Base-by-base conservation (phyloP, 495 filamentous ascomycete species). In the Apodospora peruviana region DNA sequence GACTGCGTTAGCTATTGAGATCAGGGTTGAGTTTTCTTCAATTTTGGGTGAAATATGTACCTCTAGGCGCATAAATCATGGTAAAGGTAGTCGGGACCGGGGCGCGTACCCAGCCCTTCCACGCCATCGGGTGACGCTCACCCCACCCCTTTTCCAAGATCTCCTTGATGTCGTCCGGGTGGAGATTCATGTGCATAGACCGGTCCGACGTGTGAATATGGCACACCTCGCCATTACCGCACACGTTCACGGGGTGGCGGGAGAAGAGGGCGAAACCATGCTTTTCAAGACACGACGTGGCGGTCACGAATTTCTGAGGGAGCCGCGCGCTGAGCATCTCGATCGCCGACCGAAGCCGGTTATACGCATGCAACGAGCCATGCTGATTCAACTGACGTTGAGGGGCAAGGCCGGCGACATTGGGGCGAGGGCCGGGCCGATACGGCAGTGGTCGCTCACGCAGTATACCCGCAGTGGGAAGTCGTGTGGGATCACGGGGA, bases 81-180 rank as follows among this genome's bases (percentile, higher is more conserved):
- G 87, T 63, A 64, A 86, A 94, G 24, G 84, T 84, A 10, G 65
- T 62, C 1, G 87, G 86, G 44, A 80, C 75, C 53, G 78, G 87
- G 47, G 72, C 71, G 59, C 53, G 72, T 39, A 71, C 69, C 56
- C 62, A 64, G 16, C 60, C 47, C 35, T 67, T 79, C 50, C 82
- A 81, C 2, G 87, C 82, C 51, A 95, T 74, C 1, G 87, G 87
- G 66, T 95, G 89, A n/a, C 89, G 73, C 65, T 95, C 80, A n/a
- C 86, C 90, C 89, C 88, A 95, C 17, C 89, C 86, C 37, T 80
- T 81, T 49, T 90, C 82, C 27, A 95, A 69, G 17, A 95, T 74
- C 54, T 83, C 75, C 60, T 75, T 81, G 38, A 85, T 87, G 65
- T 96, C 90, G 22, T 84, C 80, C 1, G 88, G 87, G 47, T 90